These are phyloP conservation scores for Mycena kentingensis DNA, from an alignment of 768 basidiomycete genomes.

Conservation along the genomic window DNA sequence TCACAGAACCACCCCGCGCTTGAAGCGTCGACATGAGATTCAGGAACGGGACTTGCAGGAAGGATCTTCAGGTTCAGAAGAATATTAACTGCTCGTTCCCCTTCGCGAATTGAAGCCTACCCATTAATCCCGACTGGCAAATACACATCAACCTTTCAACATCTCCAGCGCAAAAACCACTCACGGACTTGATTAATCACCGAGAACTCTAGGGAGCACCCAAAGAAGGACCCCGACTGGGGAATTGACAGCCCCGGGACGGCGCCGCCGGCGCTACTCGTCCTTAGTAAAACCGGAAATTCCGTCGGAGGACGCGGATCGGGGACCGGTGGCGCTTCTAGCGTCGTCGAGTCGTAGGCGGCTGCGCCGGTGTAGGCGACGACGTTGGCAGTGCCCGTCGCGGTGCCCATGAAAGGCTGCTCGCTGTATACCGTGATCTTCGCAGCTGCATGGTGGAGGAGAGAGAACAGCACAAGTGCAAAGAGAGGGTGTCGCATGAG, in stretches of 20 bases:
- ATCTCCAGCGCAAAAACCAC: slow-evolving; percentile 17
- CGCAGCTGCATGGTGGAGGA: slow-evolving; percentile 4
- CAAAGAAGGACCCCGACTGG: slow-evolving; percentile 33
- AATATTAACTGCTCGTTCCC: slow-evolving; percentile 12
- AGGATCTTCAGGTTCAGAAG: slow-evolving; percentile 22
- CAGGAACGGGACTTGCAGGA: slow-evolving; percentile 58
- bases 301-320: slow-evolving; percentile 10
- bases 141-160: background rate
- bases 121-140: slow-evolving; percentile 54
- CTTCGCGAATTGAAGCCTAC: slow-evolving; percentile 31
- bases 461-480: background rate
- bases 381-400: background rate
- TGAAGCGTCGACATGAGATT: slow-evolving; percentile 65
- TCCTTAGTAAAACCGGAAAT: slow-evolving; percentile 20
- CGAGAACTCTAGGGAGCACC: slow-evolving; percentile 50
- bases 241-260: slow-evolving; percentile 21
- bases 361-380: slow-evolving; percentile 29
- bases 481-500: too few relatives aligned
- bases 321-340: slow-evolving; percentile 33
- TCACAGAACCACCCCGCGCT: slow-evolving; percentile 55
- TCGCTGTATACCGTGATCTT: slow-evolving; percentile 14
- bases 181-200: slow-evolving; percentile 42
- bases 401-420: slow-evolving; percentile 3
- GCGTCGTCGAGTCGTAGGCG: slow-evolving; percentile 34
- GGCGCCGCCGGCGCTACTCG: slow-evolving; percentile 7